Percentiles rank a stretch among this genome's conserved stretches.
Evolutionary conservation across 2,329 filamentous ascomycete genomes (phyloP).

Genomic region (Alternaria sp.): DNA sequence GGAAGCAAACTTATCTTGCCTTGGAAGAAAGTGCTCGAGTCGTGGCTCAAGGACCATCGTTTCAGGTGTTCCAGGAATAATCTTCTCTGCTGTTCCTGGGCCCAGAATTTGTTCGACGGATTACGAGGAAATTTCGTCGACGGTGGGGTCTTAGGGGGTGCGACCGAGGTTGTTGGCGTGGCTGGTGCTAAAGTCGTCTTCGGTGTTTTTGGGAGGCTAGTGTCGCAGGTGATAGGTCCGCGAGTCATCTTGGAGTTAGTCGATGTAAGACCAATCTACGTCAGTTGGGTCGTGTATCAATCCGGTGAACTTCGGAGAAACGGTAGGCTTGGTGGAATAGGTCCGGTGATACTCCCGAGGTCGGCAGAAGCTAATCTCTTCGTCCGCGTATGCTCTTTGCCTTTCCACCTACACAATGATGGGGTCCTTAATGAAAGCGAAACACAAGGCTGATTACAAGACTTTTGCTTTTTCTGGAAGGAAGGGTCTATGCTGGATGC

Average conservation of each 20-base stretch:
- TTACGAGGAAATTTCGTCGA: conserved; percentile 21
- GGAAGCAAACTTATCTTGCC: conserved; percentile 36
- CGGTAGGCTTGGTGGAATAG: background rate
- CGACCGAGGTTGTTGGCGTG: background rate
- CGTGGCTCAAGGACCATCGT: conserved; percentile 39
- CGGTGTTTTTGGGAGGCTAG: conserved; percentile 11
- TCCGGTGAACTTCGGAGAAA: background rate
- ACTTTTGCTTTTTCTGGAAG: conserved; percentile 2
- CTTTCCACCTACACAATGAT: background rate
- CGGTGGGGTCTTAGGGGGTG: conserved; percentile 5
- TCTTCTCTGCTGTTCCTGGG: conserved; percentile 29
- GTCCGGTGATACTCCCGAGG: conserved; percentile 2
- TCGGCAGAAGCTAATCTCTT: background rate
- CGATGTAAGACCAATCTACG: background rate
- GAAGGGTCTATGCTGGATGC: background rate
- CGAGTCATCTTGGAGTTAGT: conserved; percentile 16
- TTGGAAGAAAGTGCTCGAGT: conserved; percentile 40
- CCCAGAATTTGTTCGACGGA: conserved; percentile 25
- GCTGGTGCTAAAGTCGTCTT: conserved; percentile 6
- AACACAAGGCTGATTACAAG: background rate
- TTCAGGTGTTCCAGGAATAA: conserved; percentile 33
- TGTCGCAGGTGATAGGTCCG: conserved; percentile 7
- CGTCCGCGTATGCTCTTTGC: background rate
- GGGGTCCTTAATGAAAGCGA: background rate
- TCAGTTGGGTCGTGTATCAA: conserved; percentile 1